Percentiles rank a stretch among this genome's conserved stretches.
Conservation (phyloP, 768 basidiomycete species). For the Piloderma croceum region DNA sequence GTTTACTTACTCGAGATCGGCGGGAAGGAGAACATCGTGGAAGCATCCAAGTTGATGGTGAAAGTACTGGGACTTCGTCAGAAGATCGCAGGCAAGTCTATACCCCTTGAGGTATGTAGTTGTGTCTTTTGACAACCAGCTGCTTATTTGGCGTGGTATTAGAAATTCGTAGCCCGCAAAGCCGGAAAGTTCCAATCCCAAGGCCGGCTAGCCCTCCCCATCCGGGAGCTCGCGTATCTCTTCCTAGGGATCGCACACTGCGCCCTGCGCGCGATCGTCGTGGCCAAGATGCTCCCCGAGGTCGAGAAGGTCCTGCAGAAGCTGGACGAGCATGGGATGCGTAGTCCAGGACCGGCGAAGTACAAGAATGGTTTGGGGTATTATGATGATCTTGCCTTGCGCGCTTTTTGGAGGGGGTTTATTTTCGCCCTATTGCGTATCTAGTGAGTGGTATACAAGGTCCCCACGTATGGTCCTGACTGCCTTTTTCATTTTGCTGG, state of each 20-base stretch:
- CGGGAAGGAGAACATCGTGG: slow-evolving; percentile 37
- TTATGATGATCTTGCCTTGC: slow-evolving; percentile 87
- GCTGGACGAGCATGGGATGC: slow-evolving; percentile 27
- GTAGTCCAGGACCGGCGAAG: slow-evolving; percentile 16
- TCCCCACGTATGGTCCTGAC: background rate
- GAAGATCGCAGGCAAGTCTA: slow-evolving; percentile 78
- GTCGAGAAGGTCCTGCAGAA: slow-evolving; percentile 44
- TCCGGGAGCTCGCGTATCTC: slow-evolving; percentile 82
- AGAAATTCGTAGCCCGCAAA: slow-evolving; percentile 88
- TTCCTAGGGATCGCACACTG: slow-evolving; percentile 74
- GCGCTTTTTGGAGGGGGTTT: slow-evolving; percentile 79
- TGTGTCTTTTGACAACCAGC: too few relatives aligned
- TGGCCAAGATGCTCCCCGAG: slow-evolving; percentile 60
- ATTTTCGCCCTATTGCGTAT: slow-evolving; percentile 78
- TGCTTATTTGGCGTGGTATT: slow-evolving; percentile 2
- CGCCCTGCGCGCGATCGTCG: slow-evolving; percentile 61
- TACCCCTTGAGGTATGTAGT: slow-evolving; percentile 56
- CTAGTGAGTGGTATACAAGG: slow-evolving; percentile 49
- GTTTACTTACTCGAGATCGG: slow-evolving; percentile 65
- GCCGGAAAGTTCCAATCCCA: slow-evolving; percentile 80
- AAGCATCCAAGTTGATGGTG: slow-evolving; percentile 62
- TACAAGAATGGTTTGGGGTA: slow-evolving; percentile 51
- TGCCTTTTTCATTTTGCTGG: background rate
- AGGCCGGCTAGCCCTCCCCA: slow-evolving; percentile 69
- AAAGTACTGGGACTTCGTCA: slow-evolving; percentile 73